Evolutionary conservation across 148 eudicot species (phyloP).

Genomic region (Tetragonia tetragonoides): DNA sequence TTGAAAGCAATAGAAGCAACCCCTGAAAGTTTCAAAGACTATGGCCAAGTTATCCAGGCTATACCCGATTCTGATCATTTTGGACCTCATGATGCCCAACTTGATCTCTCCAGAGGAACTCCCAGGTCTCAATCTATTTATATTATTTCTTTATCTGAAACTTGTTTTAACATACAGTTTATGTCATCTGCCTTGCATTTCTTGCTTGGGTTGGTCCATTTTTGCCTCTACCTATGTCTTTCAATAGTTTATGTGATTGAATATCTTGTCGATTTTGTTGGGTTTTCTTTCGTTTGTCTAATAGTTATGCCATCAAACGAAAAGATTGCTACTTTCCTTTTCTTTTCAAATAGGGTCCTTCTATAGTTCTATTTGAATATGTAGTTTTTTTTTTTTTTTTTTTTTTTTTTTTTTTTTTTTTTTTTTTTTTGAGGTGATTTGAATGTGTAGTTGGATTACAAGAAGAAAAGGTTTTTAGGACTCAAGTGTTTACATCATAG

Average conservation of each 20-base stretch:
- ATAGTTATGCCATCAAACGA: no score
- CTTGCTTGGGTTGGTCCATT: no score
- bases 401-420: background rate
- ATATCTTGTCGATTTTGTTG: background rate
- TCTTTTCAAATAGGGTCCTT: no score
- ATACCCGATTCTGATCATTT: slow-evolving; percentile 53
- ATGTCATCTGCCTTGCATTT: background rate
- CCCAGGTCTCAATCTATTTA: slow-evolving; percentile 52
- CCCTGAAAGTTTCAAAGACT: slow-evolving; percentile 61
- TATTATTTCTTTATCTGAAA: background rate
- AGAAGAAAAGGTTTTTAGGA: background rate
- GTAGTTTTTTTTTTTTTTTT: background rate
- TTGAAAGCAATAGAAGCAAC: slow-evolving; percentile 68
- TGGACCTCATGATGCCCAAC: slow-evolving; percentile 79
- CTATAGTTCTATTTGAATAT: no score
- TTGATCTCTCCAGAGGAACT: slow-evolving; percentile 66
- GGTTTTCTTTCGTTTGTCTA: no score
- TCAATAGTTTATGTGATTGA: background rate
- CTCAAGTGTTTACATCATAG: background rate
- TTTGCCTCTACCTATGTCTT: background rate
- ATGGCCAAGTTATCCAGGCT: slow-evolving; percentile 69
- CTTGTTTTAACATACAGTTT: background rate
- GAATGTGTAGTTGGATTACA: background rate
- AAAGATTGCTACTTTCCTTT: no score
- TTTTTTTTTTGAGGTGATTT: no score